phyloP scores from a whole-genome alignment of 306 rosid genomes.

The Lathyrus tuberosus region DNA sequence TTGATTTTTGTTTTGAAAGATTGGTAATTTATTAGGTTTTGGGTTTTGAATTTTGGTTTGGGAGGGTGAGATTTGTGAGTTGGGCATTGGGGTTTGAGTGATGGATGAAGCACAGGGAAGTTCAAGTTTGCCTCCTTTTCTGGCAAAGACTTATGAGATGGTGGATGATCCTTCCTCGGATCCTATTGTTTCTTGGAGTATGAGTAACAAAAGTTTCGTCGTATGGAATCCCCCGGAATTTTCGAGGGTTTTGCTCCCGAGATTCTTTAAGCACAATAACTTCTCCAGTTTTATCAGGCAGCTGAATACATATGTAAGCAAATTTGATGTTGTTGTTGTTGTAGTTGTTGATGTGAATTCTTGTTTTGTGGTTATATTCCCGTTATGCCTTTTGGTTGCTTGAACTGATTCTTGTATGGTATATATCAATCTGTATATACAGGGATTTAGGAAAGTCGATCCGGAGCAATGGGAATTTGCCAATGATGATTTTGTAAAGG shows the following conservation, averaged over 20 bases:
- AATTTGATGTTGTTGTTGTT: slow-evolving; percentile 18
- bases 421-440: slow-evolving; percentile 12
- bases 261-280: slow-evolving; percentile 88
- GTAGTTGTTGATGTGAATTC: not conserved
- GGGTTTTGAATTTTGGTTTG: slow-evolving; percentile 44
- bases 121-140: slow-evolving; percentile 82
- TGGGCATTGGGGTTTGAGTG: slow-evolving; percentile 35
- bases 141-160: slow-evolving; percentile 90
- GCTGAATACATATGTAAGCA: slow-evolving; percentile 91
- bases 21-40: slow-evolving; percentile 34
- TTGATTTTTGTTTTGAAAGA: slow-evolving; percentile 24
- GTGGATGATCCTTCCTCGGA: slow-evolving; percentile 81
- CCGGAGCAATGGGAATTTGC: slow-evolving; percentile 99
- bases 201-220: slow-evolving; percentile 62
- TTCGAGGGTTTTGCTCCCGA: slow-evolving; percentile 74
- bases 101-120: slow-evolving; percentile 89
- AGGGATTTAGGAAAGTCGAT: slow-evolving; percentile 90
- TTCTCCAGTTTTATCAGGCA: slow-evolving; percentile 98
- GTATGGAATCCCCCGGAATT: slow-evolving; percentile 91
- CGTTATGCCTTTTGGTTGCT: slow-evolving; percentile 24
- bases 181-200: slow-evolving; percentile 81
- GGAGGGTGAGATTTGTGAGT: slow-evolving; percentile 40
- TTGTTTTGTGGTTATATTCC: slow-evolving; percentile 11
- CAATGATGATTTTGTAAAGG: slow-evolving; percentile 84
- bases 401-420: slow-evolving; percentile 30